phyloP scores from a whole-genome alignment of 352 stramenopile genomes.

The Pythium periplocum region DNA sequence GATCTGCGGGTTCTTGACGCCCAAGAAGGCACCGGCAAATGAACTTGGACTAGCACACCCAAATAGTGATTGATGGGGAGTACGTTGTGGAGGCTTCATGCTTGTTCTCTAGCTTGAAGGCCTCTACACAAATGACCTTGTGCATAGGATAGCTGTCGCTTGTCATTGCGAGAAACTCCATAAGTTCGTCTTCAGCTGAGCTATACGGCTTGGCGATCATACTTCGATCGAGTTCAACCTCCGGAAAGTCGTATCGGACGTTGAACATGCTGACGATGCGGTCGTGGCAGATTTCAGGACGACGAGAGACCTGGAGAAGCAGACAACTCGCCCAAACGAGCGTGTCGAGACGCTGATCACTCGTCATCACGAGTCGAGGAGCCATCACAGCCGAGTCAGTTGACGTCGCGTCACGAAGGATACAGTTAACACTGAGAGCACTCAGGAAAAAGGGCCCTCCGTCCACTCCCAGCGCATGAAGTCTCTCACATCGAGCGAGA shows the following conservation, averaged over 20 bases:
- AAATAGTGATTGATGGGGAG: constrained; percentile 6
- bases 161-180: constrained; percentile 12
- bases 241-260: constrained; percentile 10
- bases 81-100: background rate
- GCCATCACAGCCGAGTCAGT: background rate
- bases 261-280: constrained; percentile 10
- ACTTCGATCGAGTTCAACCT: constrained; percentile 1
- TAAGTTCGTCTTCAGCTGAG: constrained; percentile 6
- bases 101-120: background rate
- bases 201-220: background rate
- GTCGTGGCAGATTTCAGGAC: constrained; percentile 12
- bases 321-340: constrained; percentile 9
- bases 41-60: constrained; percentile 13
- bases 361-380: constrained; percentile 8
- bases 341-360: constrained; percentile 10
- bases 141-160: constrained; percentile 8
- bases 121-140: constrained; percentile 11
- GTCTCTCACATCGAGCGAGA: constrained; percentile 9
- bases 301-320: constrained; percentile 5
- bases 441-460: constrained; percentile 11
- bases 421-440: constrained; percentile 10
- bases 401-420: background rate
- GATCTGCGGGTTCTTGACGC: constrained; percentile 3
- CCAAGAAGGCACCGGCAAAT: constrained; percentile 16
- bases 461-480: constrained; percentile 10